These are phyloP conservation scores for Solanum peruvianum DNA, from an alignment of 257 asterid species.

Conservation along the genomic window DNA sequence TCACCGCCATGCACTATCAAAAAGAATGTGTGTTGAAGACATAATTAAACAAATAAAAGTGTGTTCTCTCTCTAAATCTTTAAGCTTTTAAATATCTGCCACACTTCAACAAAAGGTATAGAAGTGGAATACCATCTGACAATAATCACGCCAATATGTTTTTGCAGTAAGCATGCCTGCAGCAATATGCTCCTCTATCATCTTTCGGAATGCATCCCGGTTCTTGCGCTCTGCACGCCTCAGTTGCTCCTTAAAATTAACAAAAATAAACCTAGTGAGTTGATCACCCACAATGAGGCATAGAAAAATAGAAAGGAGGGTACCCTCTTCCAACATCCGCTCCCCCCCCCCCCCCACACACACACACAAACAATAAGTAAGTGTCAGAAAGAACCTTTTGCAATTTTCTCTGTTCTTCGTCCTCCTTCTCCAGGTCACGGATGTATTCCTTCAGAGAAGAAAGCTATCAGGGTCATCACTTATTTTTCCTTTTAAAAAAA, in stretches of 20 bases:
- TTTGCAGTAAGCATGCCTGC: constrained; percentile 76
- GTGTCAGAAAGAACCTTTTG: constrained; percentile 45
- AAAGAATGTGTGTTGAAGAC: neutral
- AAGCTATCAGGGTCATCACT: neutral
- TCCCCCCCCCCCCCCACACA: neutral
- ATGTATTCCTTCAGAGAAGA: constrained; percentile 63
- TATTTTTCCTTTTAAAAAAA: neutral
- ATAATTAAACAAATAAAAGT: neutral
- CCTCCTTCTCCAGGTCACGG: constrained; percentile 92
- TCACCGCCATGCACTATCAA: neutral
- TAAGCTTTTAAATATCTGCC: neutral
- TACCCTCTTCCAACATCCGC: neutral
- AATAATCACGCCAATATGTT: constrained; percentile 88
- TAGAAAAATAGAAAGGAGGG: neutral
- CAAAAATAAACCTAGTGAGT: neutral
- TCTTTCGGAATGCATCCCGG: constrained; percentile 83
- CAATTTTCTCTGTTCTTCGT: constrained; percentile 77
- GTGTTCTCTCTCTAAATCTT: neutral
- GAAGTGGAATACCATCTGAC: constrained; percentile 43
- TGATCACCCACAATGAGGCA: neutral
- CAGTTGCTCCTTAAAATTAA: constrained; percentile 52
- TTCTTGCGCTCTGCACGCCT: constrained; percentile 85
- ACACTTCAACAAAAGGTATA: neutral
- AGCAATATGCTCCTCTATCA: constrained; percentile 86
- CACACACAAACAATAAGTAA: neutral